Percentiles rank a stretch among this genome's conserved stretches.
phyloP scores from a whole-genome alignment of 2,329 filamentous ascomycete genomes.

The Diaporthe sp. region DNA sequence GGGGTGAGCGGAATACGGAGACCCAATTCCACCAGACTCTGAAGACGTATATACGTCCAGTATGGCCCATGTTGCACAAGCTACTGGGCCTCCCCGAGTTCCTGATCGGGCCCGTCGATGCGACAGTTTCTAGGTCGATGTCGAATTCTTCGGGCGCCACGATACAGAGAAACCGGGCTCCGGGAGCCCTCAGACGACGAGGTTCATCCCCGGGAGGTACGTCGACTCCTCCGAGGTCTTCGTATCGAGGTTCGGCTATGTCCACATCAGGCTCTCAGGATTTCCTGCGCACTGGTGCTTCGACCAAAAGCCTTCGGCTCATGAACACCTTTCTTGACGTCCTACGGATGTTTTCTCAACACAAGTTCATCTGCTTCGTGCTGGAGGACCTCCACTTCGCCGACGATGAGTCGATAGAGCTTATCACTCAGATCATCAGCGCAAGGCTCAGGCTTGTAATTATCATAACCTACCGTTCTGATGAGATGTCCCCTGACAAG shows the following conservation, averaged over 20 bases:
- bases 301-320: constrained; percentile 78
- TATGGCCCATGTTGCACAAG: constrained; percentile 75
- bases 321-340: constrained; percentile 93
- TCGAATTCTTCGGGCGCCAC: constrained; percentile 53
- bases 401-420: constrained; percentile 86
- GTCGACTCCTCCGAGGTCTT: constrained; percentile 51
- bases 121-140: constrained; percentile 51
- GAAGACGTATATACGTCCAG: constrained; percentile 73
- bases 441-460: constrained; percentile 86
- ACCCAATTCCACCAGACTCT: constrained; percentile 73
- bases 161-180: constrained; percentile 45
- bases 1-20: constrained; percentile 75
- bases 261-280: constrained; percentile 69
- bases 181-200: constrained; percentile 54
- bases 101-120: constrained; percentile 67
- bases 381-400: constrained; percentile 93
- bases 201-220: constrained; percentile 61
- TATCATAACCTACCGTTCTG: constrained; percentile 81
- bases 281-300: constrained; percentile 69
- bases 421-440: constrained; percentile 84
- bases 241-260: constrained; percentile 52
- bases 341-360: constrained; percentile 81
- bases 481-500: constrained; percentile 71
- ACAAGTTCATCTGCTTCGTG: constrained; percentile 90
- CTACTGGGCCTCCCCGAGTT: constrained; percentile 78